These are phyloP conservation scores for Flaveria floridana DNA, from an alignment of 140 eudicot species.

Conservation along the genomic window DNA sequence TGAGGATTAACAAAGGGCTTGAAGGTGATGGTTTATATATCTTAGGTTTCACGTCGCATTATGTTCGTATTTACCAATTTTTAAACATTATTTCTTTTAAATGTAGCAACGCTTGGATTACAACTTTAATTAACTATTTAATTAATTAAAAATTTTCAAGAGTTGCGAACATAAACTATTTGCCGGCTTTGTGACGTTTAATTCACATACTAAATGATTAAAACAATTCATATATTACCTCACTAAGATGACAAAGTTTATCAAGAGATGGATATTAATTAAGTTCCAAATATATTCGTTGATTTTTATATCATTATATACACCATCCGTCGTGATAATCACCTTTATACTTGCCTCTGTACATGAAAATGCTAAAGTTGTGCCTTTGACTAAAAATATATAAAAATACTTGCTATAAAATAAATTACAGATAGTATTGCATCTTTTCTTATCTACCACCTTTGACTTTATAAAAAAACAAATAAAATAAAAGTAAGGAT, in stretches of 20 bases:
- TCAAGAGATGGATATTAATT: slow-evolving; percentile 7
- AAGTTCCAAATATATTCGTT: not conserved
- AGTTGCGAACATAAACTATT: slow-evolving; percentile 14
- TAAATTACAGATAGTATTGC: slow-evolving; percentile 21
- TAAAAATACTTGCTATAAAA: slow-evolving; percentile 6
- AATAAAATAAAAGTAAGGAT: not conserved
- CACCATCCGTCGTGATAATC: slow-evolving; percentile 21
- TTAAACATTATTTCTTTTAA: too few species aligned
- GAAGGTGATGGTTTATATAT: too few species aligned
- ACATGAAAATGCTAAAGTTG: not conserved
- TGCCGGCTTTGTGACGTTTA: slow-evolving; percentile 31
- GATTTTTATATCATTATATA: slow-evolving; percentile 26
- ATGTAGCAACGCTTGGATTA: too few species aligned
- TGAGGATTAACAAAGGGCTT: too few species aligned
- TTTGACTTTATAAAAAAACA: slow-evolving; percentile 22
- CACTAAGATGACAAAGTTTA: slow-evolving; percentile 25
- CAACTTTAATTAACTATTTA: not conserved
- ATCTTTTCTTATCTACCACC: slow-evolving; percentile 26
- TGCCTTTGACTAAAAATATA: slow-evolving; percentile 17
- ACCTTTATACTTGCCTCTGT: slow-evolving; percentile 8
- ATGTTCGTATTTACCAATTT: too few species aligned
- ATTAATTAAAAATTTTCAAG: not conserved
- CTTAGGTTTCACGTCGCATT: too few species aligned
- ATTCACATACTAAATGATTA: not conserved
- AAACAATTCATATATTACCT: slow-evolving; percentile 30